Evolutionary conservation across 129 eudicot species (phyloP), one percentile per base, ranked within the genome.

Genomic region (Tagetes erecta): DNA sequence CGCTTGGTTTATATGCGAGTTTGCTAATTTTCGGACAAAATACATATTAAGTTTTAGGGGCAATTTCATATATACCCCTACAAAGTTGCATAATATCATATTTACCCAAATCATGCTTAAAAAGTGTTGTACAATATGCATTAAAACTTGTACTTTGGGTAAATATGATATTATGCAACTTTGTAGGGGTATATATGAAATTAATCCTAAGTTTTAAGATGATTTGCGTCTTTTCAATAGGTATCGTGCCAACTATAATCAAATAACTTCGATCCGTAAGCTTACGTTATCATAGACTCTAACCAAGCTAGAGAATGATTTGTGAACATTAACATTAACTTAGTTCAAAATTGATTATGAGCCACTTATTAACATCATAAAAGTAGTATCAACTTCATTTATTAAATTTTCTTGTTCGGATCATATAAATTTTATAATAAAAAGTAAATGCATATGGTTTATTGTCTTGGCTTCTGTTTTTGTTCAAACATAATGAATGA

Each of bases 401-500:
- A 69, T 69, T 77, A 12, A 58, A 47, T 58, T 46, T 57, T 49
- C 50, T 68, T 47, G 10, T 70, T 77, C 71, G 80, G 74, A 30
- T 67, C 49, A 46, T 33, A 58, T 20, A 2, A 12, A 6, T 30
- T n/a, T 1, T 20, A 14, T 36, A 68, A 58, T 46, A 51, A 31
- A 77, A 37, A 76, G 44, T 31, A 50, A 49, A 50, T 78, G 49
- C 71, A 70, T 55, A 60, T 70, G 70, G 55, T 50, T 41, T 70
- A 69, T 57, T 55, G 5, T 30, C 51, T 42, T 49, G 11, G 44
- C 10, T 1, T 49, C 41, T 62, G 8, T 60, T 47, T 76, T 60
- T 62, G 76, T 60, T 78, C 76, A 78, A 62, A 78, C 71, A 78
- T 60, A 78, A 65, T 70, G 64, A 78, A 62, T 78, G 76, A 51